Evolutionary conservation across 148 eudicot genomes (phyloP).

Genomic region (Vaccinium corymbosum): DNA sequence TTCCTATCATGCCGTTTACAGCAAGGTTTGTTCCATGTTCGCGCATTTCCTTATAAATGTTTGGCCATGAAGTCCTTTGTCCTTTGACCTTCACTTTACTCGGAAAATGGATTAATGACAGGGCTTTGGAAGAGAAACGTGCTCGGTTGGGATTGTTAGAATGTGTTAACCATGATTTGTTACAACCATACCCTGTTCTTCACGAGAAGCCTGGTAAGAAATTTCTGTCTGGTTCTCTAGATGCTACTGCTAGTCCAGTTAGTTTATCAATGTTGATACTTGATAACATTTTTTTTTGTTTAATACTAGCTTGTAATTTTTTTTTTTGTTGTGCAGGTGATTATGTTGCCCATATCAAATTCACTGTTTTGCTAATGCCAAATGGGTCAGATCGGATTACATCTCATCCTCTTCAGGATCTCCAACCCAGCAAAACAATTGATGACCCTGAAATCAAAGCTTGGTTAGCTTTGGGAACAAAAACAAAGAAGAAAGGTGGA

Average conservation of each 20-base stretch:
- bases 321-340: conserved; percentile 50
- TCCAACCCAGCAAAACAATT: conserved; percentile 67
- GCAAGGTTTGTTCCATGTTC: conserved; percentile 51
- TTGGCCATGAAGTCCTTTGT: background rate
- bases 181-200: conserved; percentile 96
- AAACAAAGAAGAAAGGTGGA: conserved; percentile 96
- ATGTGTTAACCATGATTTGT: conserved; percentile 82
- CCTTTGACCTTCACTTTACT: background rate
- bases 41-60: background rate
- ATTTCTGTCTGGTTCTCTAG: background rate
- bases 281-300: background rate
- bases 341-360: conserved; percentile 77
- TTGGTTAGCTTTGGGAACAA: conserved; percentile 73
- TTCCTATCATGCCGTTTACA: conserved; percentile 87
- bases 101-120: conserved; percentile 15
- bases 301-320: background rate
- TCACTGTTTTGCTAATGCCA: conserved; percentile 95
- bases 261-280: background rate
- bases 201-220: conserved; percentile 85
- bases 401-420: conserved; percentile 74
- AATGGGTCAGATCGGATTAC: conserved; percentile 92
- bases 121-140: conserved; percentile 89
- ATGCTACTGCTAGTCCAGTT: background rate
- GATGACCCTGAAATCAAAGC: conserved; percentile 95
- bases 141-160: conserved; percentile 86